These are phyloP conservation scores for Sphaerulina populicola DNA, from an alignment of 2,329 filamentous ascomycete species.

Conservation along the genomic window DNA sequence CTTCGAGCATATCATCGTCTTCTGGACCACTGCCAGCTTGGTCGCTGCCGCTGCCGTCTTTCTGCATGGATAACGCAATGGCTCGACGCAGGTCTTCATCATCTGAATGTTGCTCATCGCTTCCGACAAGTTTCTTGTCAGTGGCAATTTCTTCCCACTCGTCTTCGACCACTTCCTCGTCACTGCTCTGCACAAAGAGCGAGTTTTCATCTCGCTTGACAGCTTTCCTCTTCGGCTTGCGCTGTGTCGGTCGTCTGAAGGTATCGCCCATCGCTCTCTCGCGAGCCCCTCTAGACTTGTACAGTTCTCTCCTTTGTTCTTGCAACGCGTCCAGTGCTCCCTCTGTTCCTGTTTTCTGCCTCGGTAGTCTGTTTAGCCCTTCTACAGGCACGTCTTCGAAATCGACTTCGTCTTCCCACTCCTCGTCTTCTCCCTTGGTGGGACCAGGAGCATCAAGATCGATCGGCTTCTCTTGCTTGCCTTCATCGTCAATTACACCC, in stretches of 20 bases:
- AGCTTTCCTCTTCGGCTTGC: constrained; percentile 17
- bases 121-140: constrained; percentile 52
- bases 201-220: constrained; percentile 40
- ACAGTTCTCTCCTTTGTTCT: constrained; percentile 42
- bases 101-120: constrained; percentile 39
- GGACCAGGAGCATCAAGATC: constrained; percentile 66
- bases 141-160: constrained; percentile 38
- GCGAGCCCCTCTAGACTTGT: constrained; percentile 35
- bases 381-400: constrained; percentile 93
- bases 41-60: constrained; percentile 42
- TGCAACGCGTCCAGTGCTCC: constrained; percentile 29
- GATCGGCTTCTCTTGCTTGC: constrained; percentile 78
- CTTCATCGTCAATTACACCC: constrained; percentile 80
- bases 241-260: neutral
- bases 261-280: constrained; percentile 10
- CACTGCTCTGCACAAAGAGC: constrained; percentile 47
- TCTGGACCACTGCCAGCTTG: constrained; percentile 11
- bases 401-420: constrained; percentile 56
- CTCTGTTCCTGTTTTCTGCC: constrained; percentile 35
- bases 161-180: constrained; percentile 28
- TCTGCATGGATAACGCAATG: constrained; percentile 71
- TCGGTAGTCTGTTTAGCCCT: constrained; percentile 76
- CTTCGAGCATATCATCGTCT: constrained; percentile 39
- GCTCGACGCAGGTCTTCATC: constrained; percentile 72
- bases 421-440: constrained; percentile 45